Base-by-base conservation (phyloP, 2,329 filamentous ascomycete genomes). In the Akanthomyces muscarius region DNA sequence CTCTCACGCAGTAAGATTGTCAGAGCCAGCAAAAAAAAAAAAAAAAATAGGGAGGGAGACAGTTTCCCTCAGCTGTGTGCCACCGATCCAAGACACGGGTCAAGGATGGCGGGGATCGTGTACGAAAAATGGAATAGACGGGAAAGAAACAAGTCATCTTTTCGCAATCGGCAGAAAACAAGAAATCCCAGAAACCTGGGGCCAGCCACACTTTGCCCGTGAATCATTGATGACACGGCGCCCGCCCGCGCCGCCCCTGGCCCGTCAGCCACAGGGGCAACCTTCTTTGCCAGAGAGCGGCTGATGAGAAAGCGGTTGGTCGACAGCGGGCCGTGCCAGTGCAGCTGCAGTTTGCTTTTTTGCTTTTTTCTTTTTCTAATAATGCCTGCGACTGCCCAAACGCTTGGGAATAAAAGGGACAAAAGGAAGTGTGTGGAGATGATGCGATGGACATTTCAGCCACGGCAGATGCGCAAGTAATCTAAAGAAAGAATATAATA, bases 311-410 rank as follows among this genome's bases (percentile, higher is more conserved):
- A 47, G 13, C 42, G 30, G 42, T 48, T 38, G 56, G 44, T 59
- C 56, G 56, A 59, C 44, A 50, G 28, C 44, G 56, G 56, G 44
- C 56, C 56, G 56, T 50, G 44, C 56, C 56, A 59, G 21, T 28
- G 30, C 28, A 48, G 21, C 21, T 3, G 4, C 11, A 8, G 13
- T 4, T n/a, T 59, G 50, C 33, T 30, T 41, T 50, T 59, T 56
- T 59, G 1, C 30, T n/a, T 30, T 18, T 59, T 59, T 44, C 56
- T 41, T 59, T 59, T 56, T 59, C 13, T 30, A 10, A 8, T 18
- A 5, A n/a, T 36, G 53, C 51, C 23, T 16, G 23, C 21, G 14
- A 38, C 30, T 21, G 30, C 30, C 5, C 21, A 21, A 21, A 21
- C 21, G 38, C 16, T 57, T 33, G 54, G 28, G 54, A 47, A 59